These are phyloP conservation scores for Nepenthes gracilis DNA, from an alignment of 148 eudicot species.

Conservation along the genomic window DNA sequence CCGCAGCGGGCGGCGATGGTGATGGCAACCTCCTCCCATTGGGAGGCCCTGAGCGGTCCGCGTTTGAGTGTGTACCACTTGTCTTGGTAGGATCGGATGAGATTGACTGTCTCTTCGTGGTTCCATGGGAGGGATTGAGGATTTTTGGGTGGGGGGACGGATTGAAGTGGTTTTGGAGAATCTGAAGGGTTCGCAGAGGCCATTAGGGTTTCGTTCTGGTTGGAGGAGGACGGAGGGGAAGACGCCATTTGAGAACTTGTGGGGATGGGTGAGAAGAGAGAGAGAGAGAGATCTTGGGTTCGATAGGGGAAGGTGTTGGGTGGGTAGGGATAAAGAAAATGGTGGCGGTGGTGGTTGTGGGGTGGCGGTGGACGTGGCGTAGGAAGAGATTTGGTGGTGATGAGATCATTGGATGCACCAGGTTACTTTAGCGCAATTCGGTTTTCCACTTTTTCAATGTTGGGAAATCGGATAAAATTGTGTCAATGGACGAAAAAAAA, in stretches of 20 bases:
- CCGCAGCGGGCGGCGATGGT: conserved; percentile 57
- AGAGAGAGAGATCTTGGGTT: background rate
- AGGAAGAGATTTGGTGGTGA: conserved; percentile 3
- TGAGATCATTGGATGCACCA: too few species aligned
- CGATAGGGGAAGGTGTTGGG: conserved; percentile 2
- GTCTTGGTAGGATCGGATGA: conserved; percentile 65
- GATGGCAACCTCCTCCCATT: conserved; percentile 69
- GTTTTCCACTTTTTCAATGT: too few species aligned
- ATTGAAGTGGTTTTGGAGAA: background rate
- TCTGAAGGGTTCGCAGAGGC: conserved; percentile 2
- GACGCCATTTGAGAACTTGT: conserved; percentile 4
- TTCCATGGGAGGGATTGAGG: conserved; percentile 48
- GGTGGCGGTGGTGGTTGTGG: conserved; percentile 7
- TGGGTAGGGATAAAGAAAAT: background rate
- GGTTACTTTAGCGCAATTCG: too few species aligned
- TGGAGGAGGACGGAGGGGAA: background rate
- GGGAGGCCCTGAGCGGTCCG: conserved; percentile 54
- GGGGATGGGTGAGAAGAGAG: conserved; percentile 2
- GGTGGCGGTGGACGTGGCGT: conserved; percentile 8
- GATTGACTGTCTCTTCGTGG: conserved; percentile 54
- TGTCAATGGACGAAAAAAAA: too few species aligned
- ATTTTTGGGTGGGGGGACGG: conserved; percentile 21
- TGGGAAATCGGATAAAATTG: too few species aligned
- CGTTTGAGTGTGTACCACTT: conserved; percentile 63
- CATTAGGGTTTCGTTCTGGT: background rate